Evolutionary conservation across 345 rosid species (phyloP).

Genomic region (Hirschfeldia incana): DNA sequence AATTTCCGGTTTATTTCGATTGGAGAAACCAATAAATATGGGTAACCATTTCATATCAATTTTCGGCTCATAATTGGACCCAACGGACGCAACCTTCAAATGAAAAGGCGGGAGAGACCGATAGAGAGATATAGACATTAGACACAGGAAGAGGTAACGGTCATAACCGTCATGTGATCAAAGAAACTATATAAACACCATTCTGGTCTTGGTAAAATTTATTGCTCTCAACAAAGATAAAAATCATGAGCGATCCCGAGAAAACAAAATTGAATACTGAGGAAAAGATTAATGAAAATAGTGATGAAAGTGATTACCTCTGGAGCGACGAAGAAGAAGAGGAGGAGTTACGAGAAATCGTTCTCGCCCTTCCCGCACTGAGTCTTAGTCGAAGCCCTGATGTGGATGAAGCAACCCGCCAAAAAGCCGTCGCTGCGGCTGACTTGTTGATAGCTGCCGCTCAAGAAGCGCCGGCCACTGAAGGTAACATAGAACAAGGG

Average conservation of each 20-base stretch:
- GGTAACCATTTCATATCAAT: not conserved
- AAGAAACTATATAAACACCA: constrained; percentile 11
- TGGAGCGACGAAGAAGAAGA: not conserved
- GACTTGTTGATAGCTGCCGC: not conserved
- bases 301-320: not conserved
- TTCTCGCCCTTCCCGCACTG: constrained; percentile 2
- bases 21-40: not conserved
- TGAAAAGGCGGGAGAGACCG: constrained; percentile 24
- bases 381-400: not conserved
- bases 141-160: not conserved
- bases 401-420: not conserved
- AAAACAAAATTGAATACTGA: not conserved
- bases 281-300: not conserved
- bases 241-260: constrained; percentile 17
- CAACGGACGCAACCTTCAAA: constrained; percentile 16
- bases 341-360: not conserved
- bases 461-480: not conserved
- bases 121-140: not conserved
- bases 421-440: not conserved
- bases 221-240: not conserved
- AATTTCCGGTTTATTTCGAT: not conserved
- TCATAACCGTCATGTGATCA: constrained; percentile 21
- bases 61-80: not conserved
- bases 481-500: not conserved
- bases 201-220: not conserved